Evolutionary conservation across 768 basidiomycete species (phyloP), one percentile per base, ranked within the genome.

Genomic region (Podaxis sp.): DNA sequence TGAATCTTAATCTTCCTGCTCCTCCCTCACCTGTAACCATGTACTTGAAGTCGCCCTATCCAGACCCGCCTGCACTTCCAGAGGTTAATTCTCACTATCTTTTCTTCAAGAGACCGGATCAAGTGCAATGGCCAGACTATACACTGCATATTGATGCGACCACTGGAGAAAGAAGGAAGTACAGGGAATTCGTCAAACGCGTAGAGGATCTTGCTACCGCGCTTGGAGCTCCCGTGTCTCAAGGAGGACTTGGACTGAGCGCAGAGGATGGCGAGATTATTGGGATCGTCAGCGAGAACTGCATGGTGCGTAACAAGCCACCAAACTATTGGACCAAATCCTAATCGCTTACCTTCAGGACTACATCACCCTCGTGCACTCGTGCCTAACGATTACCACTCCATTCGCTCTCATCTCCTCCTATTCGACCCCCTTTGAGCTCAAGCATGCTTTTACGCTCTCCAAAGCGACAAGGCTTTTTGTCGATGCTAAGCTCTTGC

Each of bases 231-330:
- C 77, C 82, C 4, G 63, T 74, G 12, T 66, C 74, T 0, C 70
- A 80, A 17, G 88, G 88, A 0, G 88, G 90, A 0, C 75, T 89
- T 1, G 88, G 82, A 0, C 69, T 92, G 11, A 68, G 72, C 4
- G 71, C 72, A 0, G 76, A 75, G 46, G 76, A 80, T 19, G 78
- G 77, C 0, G 87, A 89, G 57, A 82, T 90, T 24, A 78, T 91
- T 19, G 91, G 88, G 5, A 83, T 93, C 15, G 80, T 91, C 69
- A 84, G 84, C 72, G 81, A 87, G 52, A 93, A 92, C 69, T 87
- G 82, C 39, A 69, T 86, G 71, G 91, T 90, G 73, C 65, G 84
- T 72, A 24, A 6, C 44, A 40, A 52, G 8, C 13, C 9, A 51
- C 24, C 19, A 1, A 24, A 11, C 12, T 1, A 13, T 51, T 51